Percentiles rank a stretch among this genome's conserved stretches.
phyloP scores from a whole-genome alignment of 306 rosid genomes.

The Rosa persica region DNA sequence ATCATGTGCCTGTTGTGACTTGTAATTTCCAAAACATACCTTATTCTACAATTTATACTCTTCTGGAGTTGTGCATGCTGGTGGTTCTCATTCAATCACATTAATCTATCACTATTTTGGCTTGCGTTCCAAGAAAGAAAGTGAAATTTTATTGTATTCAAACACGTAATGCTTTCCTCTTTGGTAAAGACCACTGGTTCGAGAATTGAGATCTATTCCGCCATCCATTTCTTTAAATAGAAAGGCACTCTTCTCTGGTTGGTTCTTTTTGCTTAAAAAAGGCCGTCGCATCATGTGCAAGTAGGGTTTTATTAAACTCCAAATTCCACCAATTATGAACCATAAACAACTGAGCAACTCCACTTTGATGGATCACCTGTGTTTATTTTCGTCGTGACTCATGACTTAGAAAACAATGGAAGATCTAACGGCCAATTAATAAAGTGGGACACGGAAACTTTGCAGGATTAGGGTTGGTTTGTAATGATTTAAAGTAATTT shows the following conservation, averaged over 20 bases:
- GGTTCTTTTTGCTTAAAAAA: constrained; percentile 3
- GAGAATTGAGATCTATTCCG: not conserved
- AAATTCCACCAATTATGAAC: constrained; percentile 17
- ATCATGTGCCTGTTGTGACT: not conserved
- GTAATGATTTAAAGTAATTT: no score
- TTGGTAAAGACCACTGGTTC: not conserved
- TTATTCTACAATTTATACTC: not conserved
- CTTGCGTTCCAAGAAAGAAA: constrained; percentile 8
- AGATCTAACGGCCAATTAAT: not conserved
- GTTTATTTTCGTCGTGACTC: not conserved
- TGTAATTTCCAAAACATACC: not conserved
- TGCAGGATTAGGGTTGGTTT: not conserved
- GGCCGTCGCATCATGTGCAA: constrained; percentile 12
- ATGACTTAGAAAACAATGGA: not conserved
- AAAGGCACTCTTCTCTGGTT: not conserved
- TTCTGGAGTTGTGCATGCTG: not conserved
- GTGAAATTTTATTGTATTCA: not conserved
- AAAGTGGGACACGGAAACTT: not conserved
- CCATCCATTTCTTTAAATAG: not conserved
- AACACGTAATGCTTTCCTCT: not conserved
- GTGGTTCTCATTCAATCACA: not conserved
- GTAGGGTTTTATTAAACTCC: not conserved
- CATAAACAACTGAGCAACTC: not conserved
- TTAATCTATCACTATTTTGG: not conserved
- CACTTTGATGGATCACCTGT: constrained; percentile 3